phyloP scores from a whole-genome alignment of 2,329 filamentous ascomycete species.

The Scedosporium aurantiacum region DNA sequence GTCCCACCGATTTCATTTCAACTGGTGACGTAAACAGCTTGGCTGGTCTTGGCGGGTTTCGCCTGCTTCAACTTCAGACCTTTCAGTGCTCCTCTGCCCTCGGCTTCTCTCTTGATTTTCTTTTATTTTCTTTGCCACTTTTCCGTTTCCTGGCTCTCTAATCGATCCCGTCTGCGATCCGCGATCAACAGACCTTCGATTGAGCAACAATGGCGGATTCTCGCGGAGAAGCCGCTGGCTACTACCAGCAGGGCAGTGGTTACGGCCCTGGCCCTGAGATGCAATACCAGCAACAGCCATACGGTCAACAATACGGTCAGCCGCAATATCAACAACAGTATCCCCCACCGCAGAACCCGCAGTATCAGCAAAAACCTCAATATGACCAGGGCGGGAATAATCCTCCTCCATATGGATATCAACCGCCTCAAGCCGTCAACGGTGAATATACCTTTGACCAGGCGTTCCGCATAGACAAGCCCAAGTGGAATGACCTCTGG shows the following conservation, averaged over 20 bases:
- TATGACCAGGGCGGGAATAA: slow-evolving; percentile 13
- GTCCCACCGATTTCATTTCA: too few relatives aligned
- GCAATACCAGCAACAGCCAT: slow-evolving; percentile 8
- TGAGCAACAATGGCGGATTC: background rate
- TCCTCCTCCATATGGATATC: slow-evolving; percentile 23
- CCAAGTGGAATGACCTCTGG: slow-evolving; percentile 90
- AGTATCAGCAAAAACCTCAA: slow-evolving; percentile 7
- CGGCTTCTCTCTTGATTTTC: background rate
- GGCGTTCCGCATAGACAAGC: slow-evolving; percentile 67
- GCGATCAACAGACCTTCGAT: background rate
- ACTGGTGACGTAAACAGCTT: too few relatives aligned
- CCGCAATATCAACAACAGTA: slow-evolving; percentile 16
- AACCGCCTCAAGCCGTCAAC: slow-evolving; percentile 24
- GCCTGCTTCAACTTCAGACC: too few relatives aligned
- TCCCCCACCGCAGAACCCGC: slow-evolving; percentile 8
- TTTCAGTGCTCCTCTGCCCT: background rate
- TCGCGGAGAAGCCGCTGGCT: slow-evolving; percentile 2
- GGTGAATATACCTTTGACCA: slow-evolving; percentile 60
- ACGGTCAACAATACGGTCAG: slow-evolving; percentile 1
- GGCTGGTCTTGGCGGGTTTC: too few relatives aligned
- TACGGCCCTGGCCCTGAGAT: background rate
- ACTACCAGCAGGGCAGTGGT: background rate
- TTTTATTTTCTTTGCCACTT: background rate
- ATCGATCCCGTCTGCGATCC: background rate
- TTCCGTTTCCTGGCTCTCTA: too few relatives aligned